phyloP scores from a whole-genome alignment of 208 protist species.

The Leishmania guyanensis region DNA sequence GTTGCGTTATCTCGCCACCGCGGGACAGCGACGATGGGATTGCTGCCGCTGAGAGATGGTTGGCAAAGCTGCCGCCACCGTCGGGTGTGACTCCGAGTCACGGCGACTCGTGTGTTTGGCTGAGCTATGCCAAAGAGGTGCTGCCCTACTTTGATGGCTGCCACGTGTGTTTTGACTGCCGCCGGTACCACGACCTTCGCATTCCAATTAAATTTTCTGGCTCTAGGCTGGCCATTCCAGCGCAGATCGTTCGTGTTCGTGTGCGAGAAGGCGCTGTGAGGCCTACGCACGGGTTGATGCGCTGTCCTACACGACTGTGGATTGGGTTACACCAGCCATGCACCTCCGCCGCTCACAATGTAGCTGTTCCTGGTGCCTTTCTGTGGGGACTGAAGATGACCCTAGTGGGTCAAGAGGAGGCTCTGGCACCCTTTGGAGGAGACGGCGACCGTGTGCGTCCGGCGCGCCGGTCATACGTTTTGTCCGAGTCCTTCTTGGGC shows the following conservation, averaged over 20 bases:
- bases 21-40: background rate
- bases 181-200: constrained; percentile 63
- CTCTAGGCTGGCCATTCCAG: constrained; percentile 27
- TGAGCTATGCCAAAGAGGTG: constrained; percentile 37
- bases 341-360: background rate
- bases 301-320: constrained; percentile 50
- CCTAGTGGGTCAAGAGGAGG: constrained; percentile 40
- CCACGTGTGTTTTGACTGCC: constrained; percentile 72
- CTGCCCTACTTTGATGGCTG: constrained; percentile 42
- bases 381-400: constrained; percentile 47
- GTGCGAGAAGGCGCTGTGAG: constrained; percentile 9
- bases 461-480: constrained; percentile 34
- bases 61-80: background rate
- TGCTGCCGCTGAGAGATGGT: background rate
- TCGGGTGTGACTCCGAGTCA: background rate
- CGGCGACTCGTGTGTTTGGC: constrained; percentile 47
- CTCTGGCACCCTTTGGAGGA: background rate
- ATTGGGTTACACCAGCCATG: constrained; percentile 65
- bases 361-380: background rate
- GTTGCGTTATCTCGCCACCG: constrained; percentile 2
- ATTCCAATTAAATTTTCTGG: constrained; percentile 40
- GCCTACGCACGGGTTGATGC: background rate
- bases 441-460: constrained; percentile 1
- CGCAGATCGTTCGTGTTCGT: constrained; percentile 41
- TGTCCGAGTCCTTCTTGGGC: constrained; percentile 64